Evolutionary conservation across 2,329 filamentous ascomycete species (phyloP).

Genomic region (Microdochium nivale): DNA sequence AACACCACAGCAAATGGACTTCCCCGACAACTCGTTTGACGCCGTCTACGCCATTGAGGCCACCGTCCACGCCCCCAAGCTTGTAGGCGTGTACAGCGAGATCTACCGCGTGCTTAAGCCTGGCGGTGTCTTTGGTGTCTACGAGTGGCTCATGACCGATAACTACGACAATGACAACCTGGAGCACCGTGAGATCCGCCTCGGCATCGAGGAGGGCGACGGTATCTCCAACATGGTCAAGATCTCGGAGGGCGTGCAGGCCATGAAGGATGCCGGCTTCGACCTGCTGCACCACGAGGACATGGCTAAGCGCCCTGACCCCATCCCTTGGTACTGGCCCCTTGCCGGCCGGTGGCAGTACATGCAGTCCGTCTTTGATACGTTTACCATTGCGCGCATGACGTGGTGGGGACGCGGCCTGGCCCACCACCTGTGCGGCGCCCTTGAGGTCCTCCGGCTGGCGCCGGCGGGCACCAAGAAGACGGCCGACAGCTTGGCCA

Average conservation of each 20-base stretch:
- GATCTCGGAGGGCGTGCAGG: constrained; percentile 68
- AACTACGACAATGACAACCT: constrained; percentile 84
- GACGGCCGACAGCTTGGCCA: constrained; percentile 82
- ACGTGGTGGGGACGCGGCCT: constrained; percentile 71
- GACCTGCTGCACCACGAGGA: constrained; percentile 78
- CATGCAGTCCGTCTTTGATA: constrained; percentile 69
- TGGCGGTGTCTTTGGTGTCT: constrained; percentile 90
- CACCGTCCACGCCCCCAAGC: constrained; percentile 84
- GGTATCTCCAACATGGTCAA: constrained; percentile 98
- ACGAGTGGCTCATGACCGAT: constrained; percentile 99
- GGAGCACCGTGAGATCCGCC: constrained; percentile 79
- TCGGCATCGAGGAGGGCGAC: constrained; percentile 91
- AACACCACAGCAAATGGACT: constrained; percentile 70
- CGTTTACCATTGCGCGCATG: constrained; percentile 81
- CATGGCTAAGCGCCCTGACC: constrained; percentile 66
- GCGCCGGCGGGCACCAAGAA: constrained; percentile 83
- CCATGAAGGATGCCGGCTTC: constrained; percentile 84
- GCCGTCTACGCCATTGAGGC: constrained; percentile 97
- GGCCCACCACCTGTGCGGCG: constrained; percentile 68
- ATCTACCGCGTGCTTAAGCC: constrained; percentile 95
- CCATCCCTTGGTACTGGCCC: constrained; percentile 89
- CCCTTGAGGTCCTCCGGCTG: constrained; percentile 65
- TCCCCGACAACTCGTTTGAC: constrained; percentile 86
- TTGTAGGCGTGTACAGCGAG: constrained; percentile 88
- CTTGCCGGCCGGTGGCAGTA: constrained; percentile 78